phyloP scores from a whole-genome alignment of 139 green algal species.

The Yamagishiella unicocca region DNA sequence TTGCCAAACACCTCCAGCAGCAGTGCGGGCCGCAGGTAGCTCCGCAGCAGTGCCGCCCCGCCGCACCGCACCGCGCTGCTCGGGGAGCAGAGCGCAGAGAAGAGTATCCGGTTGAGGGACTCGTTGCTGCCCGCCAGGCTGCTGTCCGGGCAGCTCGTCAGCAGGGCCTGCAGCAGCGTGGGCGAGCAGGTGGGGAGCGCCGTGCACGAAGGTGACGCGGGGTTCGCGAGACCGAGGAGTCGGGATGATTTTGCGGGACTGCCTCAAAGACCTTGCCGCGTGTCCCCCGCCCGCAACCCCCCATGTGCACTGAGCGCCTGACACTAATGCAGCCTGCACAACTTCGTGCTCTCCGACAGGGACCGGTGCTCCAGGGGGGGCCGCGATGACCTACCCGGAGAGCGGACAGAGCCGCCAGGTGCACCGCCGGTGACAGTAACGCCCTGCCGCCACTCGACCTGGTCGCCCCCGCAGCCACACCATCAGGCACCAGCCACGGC shows the following conservation, averaged over 20 bases:
- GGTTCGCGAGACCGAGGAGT: too few species aligned
- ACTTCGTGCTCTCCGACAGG: too few species aligned
- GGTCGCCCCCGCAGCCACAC: too few species aligned
- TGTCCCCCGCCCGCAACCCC: too few species aligned
- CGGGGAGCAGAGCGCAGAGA: neutral
- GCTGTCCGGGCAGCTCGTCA: neutral
- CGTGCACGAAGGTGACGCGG: neutral
- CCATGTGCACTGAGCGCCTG: too few species aligned
- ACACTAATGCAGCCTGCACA: too few species aligned
- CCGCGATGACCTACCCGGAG: neutral
- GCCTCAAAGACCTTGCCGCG: too few species aligned
- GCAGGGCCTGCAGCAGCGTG: neutral
- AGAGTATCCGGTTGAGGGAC: neutral
- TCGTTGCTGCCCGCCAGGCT: neutral
- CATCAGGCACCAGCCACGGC: slow-evolving; percentile 11
- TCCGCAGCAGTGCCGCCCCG: neutral
- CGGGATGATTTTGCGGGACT: too few species aligned
- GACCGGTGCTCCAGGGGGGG: too few species aligned
- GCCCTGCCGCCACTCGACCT: neutral
- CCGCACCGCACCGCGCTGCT: neutral
- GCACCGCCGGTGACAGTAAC: neutral
- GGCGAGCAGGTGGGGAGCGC: neutral
- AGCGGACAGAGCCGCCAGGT: neutral
- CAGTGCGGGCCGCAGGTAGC: neutral
- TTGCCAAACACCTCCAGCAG: neutral